Evolutionary conservation across 106 monocot genomes (phyloP).

Genomic region (Dendrobium huoshanense): DNA sequence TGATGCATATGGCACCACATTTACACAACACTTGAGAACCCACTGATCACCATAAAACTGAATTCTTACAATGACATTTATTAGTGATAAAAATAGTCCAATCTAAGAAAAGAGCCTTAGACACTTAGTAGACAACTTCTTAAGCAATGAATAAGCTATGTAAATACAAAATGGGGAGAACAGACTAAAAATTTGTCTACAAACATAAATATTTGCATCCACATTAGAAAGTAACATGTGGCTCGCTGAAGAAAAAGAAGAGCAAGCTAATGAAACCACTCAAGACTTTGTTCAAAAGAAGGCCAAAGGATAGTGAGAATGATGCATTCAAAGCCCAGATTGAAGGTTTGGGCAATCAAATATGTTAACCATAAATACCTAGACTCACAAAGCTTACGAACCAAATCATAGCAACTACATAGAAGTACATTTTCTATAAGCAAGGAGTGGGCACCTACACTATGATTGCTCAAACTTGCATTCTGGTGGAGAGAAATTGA

Average conservation of each 20-base stretch:
- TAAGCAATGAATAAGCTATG: not conserved
- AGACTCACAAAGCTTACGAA: not conserved
- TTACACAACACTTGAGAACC: too few species aligned
- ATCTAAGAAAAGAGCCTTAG: not conserved
- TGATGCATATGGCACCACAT: too few species aligned
- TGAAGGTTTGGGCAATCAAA: not conserved
- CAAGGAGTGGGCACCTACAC: not conserved
- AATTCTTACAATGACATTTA: not conserved
- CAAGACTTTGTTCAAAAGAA: not conserved
- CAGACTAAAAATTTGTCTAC: not conserved
- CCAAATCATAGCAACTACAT: not conserved
- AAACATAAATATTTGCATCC: not conserved
- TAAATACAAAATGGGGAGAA: not conserved
- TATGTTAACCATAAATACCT: not conserved
- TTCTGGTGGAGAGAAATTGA: not conserved
- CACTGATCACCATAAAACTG: not conserved
- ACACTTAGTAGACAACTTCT: not conserved
- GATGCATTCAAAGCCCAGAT: not conserved
- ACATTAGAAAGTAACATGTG: not conserved
- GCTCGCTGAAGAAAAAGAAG: not conserved
- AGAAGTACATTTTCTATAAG: not conserved
- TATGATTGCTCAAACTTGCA: not conserved
- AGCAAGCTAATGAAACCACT: not conserved
- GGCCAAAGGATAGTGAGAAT: not conserved
- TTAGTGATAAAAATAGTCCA: too few species aligned